Conservation (phyloP, 2,329 filamentous ascomycete genomes). For the Aspergillus calidoustus region DNA sequence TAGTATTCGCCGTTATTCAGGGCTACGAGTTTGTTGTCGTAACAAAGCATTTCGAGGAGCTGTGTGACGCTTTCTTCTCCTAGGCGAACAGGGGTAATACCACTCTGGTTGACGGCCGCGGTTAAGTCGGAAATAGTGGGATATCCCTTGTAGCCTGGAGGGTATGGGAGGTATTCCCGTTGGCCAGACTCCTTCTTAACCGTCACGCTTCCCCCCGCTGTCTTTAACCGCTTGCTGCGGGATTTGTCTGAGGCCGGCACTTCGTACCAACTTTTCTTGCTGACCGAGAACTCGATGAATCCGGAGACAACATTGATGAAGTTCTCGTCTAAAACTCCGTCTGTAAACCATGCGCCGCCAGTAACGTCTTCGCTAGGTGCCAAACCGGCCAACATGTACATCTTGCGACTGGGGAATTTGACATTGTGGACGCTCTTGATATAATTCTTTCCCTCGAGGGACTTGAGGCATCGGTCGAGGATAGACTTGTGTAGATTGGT, state of each 20-base stretch:
- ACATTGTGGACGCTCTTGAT: constrained; percentile 91
- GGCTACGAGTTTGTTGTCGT: constrained; percentile 79
- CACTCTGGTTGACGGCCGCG: constrained; percentile 68
- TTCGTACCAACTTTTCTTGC: constrained; percentile 71
- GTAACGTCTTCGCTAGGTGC: constrained; percentile 87
- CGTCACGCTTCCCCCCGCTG: constrained; percentile 38
- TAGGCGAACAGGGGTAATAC: constrained; percentile 72
- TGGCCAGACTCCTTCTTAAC: constrained; percentile 34
- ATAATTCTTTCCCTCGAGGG: constrained; percentile 78
- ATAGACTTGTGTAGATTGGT: constrained; percentile 83
- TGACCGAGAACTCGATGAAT: constrained; percentile 75
- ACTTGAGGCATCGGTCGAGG: constrained; percentile 80
- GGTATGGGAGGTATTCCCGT: constrained; percentile 55
- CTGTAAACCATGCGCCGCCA: constrained; percentile 92
- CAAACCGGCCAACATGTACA: constrained; percentile 90
- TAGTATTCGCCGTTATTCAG: constrained; percentile 57
- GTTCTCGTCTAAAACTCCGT: constrained; percentile 84
- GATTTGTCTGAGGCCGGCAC: constrained; percentile 43
- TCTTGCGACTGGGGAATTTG: constrained; percentile 87
- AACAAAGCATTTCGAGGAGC: constrained; percentile 84
- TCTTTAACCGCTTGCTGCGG: constrained; percentile 48
- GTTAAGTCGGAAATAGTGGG: constrained; percentile 81
- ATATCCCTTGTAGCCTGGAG: constrained; percentile 73
- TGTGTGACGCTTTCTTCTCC: constrained; percentile 77
- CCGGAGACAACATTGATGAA: constrained; percentile 80